Evolutionary conservation across 345 rosid species (phyloP).

Genomic region (Brassica cretica): DNA sequence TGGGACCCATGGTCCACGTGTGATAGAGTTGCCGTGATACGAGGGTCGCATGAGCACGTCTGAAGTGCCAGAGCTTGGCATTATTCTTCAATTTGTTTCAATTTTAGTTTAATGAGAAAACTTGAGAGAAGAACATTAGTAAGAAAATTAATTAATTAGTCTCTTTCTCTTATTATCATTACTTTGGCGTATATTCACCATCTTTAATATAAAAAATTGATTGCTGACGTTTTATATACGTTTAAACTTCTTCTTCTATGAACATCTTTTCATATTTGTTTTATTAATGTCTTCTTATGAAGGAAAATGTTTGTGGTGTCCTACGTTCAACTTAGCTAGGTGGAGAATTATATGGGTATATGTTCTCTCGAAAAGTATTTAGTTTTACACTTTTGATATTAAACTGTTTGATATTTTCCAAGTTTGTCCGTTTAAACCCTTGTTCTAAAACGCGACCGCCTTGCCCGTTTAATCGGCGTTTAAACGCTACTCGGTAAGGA

Average conservation of each 20-base stretch:
- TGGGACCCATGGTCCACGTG: conserved; percentile 39
- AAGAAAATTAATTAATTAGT: not conserved
- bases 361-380: not conserved
- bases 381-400: not conserved
- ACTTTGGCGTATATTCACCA: conserved; percentile 25
- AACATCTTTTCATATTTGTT: not conserved
- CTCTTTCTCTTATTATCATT: not conserved
- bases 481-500: too few species aligned
- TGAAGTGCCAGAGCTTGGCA: conserved; percentile 40
- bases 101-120: not conserved
- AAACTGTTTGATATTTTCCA: not conserved
- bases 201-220: not conserved
- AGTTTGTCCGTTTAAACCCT: not conserved
- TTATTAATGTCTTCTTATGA: not conserved
- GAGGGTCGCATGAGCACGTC: conserved; percentile 44
- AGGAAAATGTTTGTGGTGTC: not conserved
- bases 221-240: not conserved
- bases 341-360: not conserved
- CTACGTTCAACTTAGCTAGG: conserved; percentile 6
- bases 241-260: not conserved
- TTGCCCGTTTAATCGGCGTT: too few species aligned
- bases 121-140: not conserved
- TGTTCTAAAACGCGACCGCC: too few species aligned
- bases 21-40: conserved; percentile 37
- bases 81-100: not conserved